Conservation (phyloP, 2,329 filamentous ascomycete species). For the Madurella mycetomatis region DNA sequence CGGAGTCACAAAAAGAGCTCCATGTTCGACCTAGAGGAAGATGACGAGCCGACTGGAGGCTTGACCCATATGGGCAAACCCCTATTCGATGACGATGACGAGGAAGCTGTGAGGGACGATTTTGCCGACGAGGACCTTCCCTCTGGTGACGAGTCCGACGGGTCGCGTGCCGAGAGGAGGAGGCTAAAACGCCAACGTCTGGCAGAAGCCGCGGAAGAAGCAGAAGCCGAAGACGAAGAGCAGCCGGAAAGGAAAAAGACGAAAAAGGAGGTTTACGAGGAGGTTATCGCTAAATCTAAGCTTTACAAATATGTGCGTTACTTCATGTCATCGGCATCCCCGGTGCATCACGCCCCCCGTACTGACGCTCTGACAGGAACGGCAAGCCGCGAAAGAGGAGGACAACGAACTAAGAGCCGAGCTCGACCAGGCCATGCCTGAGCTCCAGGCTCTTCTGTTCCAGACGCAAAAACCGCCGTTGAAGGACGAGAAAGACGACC, state of each 20-base stretch:
- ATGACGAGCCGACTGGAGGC: constrained; percentile 57
- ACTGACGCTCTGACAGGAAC: constrained; percentile 47
- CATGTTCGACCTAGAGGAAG: constrained; percentile 87
- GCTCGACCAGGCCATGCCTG: constrained; percentile 76
- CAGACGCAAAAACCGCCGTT: constrained; percentile 39
- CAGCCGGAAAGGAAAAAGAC: constrained; percentile 83
- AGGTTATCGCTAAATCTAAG: constrained; percentile 96
- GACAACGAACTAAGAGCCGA: constrained; percentile 83
- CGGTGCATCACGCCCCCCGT: not conserved
- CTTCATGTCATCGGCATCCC: too few relatives aligned
- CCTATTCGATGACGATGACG: constrained; percentile 64
- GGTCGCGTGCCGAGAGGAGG: constrained; percentile 50
- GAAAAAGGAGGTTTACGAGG: constrained; percentile 96
- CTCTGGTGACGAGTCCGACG: constrained; percentile 51
- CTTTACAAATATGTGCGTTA: constrained; percentile 67
- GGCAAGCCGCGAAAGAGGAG: constrained; percentile 86
- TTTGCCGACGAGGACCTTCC: constrained; percentile 73
- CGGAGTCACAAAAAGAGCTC: constrained; percentile 69
- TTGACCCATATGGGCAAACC: constrained; percentile 83
- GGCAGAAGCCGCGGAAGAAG: constrained; percentile 46
- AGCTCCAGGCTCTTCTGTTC: constrained; percentile 69
- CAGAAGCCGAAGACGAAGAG: constrained; percentile 43
- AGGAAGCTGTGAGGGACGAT: constrained; percentile 59
- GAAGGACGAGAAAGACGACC: constrained; percentile 30
- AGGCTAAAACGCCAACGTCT: constrained; percentile 54